Evolutionary conservation across 257 asterid species (phyloP), one percentile per base, ranked within the genome.

Genomic region (Solanum ossicruentum): DNA sequence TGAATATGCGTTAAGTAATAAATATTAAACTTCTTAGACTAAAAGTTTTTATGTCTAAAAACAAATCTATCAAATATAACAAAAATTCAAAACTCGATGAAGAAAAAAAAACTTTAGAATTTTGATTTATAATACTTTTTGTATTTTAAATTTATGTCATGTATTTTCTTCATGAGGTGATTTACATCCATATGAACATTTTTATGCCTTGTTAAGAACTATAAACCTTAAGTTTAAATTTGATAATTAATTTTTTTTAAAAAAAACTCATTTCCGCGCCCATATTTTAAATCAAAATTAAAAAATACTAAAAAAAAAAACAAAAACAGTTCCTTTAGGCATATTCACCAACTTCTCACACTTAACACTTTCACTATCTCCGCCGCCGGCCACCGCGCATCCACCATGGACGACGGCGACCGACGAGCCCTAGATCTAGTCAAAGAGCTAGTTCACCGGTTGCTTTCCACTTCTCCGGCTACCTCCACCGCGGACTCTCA

Each of bases 381-480:
- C 85, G 23, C 81, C 84, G 67, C 55, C 85, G 13, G 41, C 84
- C 52, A n/a, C 72, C 54, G 83, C n/a, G 58, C 47, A 55, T 16
- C 87, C 83, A 63, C 93, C 88, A 91, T 93, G 98, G 95, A 91
- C 72, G 95, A 88, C 82, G 93, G 88, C 47, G 73, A 93, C 21
- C 92, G 85, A 15, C 90, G 92, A 84, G 86, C 85, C 51, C 81
- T 93, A 85, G 97, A 97, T 97, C 99, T 97, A 88, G 95, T 97
- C 36, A 92, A 92, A 86, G 98, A 97, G n/a, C 91, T 97, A 52
- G 98, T 97, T 84, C 94, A 94, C 83, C 98, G 99, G 1, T 88
- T 97, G 73, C 91, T 93, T 83, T 79, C 70, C 89, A 65, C 89
- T 55, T 81, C 93, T 39, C 49, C 84, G 3, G 80, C 65, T 28